Conservation (phyloP, 768 basidiomycete genomes). For the Wakefieldia striispora region DNA sequence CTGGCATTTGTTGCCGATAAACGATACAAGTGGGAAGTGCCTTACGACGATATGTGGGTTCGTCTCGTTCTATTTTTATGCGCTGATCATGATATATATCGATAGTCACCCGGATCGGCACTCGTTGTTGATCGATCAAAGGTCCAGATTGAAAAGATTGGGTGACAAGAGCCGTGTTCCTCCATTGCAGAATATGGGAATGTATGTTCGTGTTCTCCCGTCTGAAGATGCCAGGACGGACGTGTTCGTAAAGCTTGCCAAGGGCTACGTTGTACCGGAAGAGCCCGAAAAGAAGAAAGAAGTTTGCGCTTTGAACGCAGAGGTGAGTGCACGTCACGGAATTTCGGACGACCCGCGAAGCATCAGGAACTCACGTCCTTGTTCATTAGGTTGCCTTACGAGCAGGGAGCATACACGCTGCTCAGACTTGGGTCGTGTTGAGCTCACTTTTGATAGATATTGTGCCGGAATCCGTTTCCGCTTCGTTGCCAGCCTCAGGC, state of each 20-base stretch:
- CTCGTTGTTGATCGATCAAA: constrained; percentile 25
- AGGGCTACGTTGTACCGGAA: constrained; percentile 50
- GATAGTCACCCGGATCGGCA: constrained; percentile 37
- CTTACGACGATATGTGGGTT: constrained; percentile 78
- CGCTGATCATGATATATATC: not conserved
- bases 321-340: constrained; percentile 32
- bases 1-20: constrained; percentile 65
- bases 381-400: constrained; percentile 52
- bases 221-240: constrained; percentile 30
- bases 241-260: constrained; percentile 59
- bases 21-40: constrained; percentile 56
- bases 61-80: not conserved
- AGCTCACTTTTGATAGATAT: constrained; percentile 53
- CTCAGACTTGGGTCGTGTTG: constrained; percentile 68
- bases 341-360: not conserved
- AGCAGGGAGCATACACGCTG: constrained; percentile 52
- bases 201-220: constrained; percentile 30
- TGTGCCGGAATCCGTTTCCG: constrained; percentile 35
- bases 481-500: constrained; percentile 23
- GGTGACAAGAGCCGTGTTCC: constrained; percentile 57
- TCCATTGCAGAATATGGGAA: constrained; percentile 56
- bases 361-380: not conserved
- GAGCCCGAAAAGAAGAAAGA: constrained; percentile 37
- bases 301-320: constrained; percentile 61
- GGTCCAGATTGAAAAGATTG: constrained; percentile 48